These are phyloP conservation scores for Soucietia sequanensis DNA, from an alignment of 805 yeast genomes.

Conservation along the genomic window DNA sequence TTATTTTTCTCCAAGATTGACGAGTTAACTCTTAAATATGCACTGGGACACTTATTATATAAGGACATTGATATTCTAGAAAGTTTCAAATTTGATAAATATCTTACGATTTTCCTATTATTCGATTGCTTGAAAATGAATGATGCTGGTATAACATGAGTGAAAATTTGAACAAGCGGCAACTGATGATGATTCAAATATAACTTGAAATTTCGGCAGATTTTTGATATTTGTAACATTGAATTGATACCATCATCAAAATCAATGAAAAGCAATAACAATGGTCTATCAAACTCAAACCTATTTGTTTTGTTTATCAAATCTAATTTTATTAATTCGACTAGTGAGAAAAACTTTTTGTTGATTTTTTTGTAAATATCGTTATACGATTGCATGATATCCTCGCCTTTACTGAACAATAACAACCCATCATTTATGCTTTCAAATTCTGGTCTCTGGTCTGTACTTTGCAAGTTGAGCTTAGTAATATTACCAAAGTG, in stretches of 20 bases:
- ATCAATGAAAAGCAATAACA: slow-evolving; percentile 51
- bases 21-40: slow-evolving; percentile 7
- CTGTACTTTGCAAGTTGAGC: slow-evolving; percentile 25
- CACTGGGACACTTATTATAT: slow-evolving; percentile 55
- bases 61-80: slow-evolving; percentile 50
- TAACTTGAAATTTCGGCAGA: slow-evolving; percentile 47
- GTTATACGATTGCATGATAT: slow-evolving; percentile 13
- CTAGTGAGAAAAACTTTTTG: slow-evolving; percentile 27
- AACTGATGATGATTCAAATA: slow-evolving; percentile 36
- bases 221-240: slow-evolving; percentile 43
- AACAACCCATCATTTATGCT: slow-evolving; percentile 29
- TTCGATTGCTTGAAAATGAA: slow-evolving; percentile 20
- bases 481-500: slow-evolving; percentile 47
- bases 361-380: slow-evolving; percentile 31
- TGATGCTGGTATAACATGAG: slow-evolving; percentile 33
- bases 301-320: slow-evolving; percentile 39
- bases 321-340: slow-evolving; percentile 37
- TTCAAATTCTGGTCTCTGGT: slow-evolving; percentile 26
- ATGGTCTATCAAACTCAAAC: slow-evolving; percentile 46
- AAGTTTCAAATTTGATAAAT: slow-evolving; percentile 34
- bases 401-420: slow-evolving; percentile 18
- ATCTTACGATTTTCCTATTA: slow-evolving; percentile 16
- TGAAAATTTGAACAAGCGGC: slow-evolving; percentile 37
- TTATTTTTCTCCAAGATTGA: slow-evolving; percentile 4
- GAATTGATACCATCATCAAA: slow-evolving; percentile 44